These are phyloP conservation scores for Flaveria robusta DNA, from an alignment of 129 eudicot genomes.

Conservation along the genomic window DNA sequence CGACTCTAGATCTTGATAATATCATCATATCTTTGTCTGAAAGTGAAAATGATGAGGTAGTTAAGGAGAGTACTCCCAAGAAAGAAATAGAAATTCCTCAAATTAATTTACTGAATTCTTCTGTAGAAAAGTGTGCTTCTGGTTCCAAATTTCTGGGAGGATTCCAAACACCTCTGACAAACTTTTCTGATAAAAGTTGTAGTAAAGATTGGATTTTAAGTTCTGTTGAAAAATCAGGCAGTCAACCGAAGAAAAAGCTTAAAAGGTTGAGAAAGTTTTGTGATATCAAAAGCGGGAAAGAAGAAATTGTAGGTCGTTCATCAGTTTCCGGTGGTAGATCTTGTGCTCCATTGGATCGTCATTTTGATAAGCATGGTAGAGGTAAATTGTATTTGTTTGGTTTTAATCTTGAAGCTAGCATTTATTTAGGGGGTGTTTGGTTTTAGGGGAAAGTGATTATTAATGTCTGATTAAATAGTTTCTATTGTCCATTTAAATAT, in stretches of 20 bases:
- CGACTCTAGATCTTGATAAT: conserved; percentile 34
- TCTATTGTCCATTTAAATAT: neutral
- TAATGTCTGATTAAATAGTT: neutral
- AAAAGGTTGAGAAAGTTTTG: conserved; percentile 73
- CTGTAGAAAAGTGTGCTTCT: conserved; percentile 24
- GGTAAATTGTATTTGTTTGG: conserved; percentile 37
- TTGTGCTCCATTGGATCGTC: conserved; percentile 26
- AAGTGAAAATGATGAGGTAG: conserved; percentile 28
- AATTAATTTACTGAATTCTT: neutral
- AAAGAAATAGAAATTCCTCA: conserved; percentile 35
- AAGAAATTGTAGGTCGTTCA: conserved; percentile 26
- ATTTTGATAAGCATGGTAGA: conserved; percentile 37
- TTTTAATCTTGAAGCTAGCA: conserved; percentile 4
- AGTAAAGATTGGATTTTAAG: conserved; percentile 67
- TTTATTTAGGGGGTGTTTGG: neutral
- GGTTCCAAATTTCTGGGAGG: conserved; percentile 41
- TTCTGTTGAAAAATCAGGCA: conserved; percentile 54
- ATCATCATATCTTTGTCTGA: conserved; percentile 24
- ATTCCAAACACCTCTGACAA: conserved; percentile 46
- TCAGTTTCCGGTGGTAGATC: conserved; percentile 28
- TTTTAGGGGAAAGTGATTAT: neutral
- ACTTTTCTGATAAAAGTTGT: conserved; percentile 45
- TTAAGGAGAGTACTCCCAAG: conserved; percentile 19
- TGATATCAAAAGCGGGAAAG: conserved; percentile 37
- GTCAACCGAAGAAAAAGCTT: conserved; percentile 48